phyloP scores from a whole-genome alignment of 2,329 filamentous ascomycete species.

The Lachnellula subtilissima region DNA sequence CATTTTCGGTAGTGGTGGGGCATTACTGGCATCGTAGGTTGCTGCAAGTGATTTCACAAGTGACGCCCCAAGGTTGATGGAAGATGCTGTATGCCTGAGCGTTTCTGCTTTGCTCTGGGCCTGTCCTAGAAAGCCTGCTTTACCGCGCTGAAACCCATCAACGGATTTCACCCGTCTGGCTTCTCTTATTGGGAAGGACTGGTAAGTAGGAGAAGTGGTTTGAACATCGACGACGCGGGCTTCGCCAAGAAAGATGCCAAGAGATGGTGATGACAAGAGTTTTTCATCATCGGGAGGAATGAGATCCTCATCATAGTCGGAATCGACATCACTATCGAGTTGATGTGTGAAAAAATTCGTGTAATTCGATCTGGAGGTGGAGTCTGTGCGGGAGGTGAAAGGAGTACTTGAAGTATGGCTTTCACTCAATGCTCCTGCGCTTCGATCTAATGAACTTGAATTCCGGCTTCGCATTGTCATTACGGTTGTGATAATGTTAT shows the following conservation, averaged over 20 bases:
- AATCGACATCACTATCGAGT: constrained; percentile 3
- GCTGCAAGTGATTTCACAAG: background rate
- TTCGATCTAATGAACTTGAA: background rate
- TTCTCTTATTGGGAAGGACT: background rate
- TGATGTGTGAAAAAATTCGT: background rate
- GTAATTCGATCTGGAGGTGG: background rate
- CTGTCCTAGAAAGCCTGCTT: background rate
- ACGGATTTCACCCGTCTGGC: constrained; percentile 17
- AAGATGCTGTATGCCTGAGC: constrained; percentile 17
- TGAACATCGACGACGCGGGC: constrained; percentile 30
- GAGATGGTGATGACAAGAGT: constrained; percentile 13
- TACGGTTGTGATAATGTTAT: constrained; percentile 18
- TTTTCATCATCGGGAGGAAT: constrained; percentile 10
- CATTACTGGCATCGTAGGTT: background rate
- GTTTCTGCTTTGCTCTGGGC: background rate
- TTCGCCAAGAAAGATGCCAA: constrained; percentile 24
- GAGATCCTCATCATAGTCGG: constrained; percentile 12
- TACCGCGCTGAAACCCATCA: constrained; percentile 13
- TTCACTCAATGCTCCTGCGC: background rate
- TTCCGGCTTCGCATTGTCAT: constrained; percentile 14
- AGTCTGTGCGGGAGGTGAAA: background rate
- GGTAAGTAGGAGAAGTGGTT: constrained; percentile 5
- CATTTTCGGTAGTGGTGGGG: constrained; percentile 23
- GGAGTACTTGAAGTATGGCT: background rate
- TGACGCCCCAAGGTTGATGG: constrained; percentile 8